Conservation (phyloP, 2,329 filamentous ascomycete species). For the Beauveria brongniartii region DNA sequence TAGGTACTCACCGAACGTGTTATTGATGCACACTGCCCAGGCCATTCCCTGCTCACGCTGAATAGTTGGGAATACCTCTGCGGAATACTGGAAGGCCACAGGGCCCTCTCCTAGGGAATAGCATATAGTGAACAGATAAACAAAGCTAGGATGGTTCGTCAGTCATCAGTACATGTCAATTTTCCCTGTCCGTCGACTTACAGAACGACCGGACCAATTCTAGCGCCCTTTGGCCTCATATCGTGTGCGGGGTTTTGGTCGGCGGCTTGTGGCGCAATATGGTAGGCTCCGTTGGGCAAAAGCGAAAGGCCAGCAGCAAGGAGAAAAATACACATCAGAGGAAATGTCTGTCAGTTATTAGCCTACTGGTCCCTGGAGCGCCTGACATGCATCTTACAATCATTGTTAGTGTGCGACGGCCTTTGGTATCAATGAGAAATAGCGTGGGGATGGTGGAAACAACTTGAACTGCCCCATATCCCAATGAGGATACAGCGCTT, state of each 20-base stretch:
- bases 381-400: conserved; percentile 13
- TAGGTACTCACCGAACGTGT: conserved; percentile 18
- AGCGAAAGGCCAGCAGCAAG: conserved; percentile 20
- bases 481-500: conserved; percentile 38
- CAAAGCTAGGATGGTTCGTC: conserved; percentile 13
- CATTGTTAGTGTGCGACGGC: conserved; percentile 20
- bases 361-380: background rate
- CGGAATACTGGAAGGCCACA: conserved; percentile 56
- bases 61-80: conserved; percentile 58
- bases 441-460: conserved; percentile 22
- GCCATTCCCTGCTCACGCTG: conserved; percentile 62
- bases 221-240: conserved; percentile 13
- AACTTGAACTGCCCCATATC: conserved; percentile 41
- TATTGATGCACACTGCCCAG: conserved; percentile 42
- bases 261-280: conserved; percentile 9
- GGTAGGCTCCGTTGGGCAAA: conserved; percentile 13
- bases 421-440: conserved; percentile 23
- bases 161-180: background rate
- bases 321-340: conserved; percentile 21
- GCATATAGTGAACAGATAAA: conserved; percentile 22
- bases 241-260: conserved; percentile 13
- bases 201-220: conserved; percentile 15
- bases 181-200: conserved; percentile 4
- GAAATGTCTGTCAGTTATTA: conserved; percentile 18
- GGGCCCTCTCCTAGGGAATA: conserved; percentile 45